Evolutionary conservation across 2,329 filamentous ascomycete species (phyloP), one percentile per base, ranked within the genome.

Genomic region (Diaporthe sp.): DNA sequence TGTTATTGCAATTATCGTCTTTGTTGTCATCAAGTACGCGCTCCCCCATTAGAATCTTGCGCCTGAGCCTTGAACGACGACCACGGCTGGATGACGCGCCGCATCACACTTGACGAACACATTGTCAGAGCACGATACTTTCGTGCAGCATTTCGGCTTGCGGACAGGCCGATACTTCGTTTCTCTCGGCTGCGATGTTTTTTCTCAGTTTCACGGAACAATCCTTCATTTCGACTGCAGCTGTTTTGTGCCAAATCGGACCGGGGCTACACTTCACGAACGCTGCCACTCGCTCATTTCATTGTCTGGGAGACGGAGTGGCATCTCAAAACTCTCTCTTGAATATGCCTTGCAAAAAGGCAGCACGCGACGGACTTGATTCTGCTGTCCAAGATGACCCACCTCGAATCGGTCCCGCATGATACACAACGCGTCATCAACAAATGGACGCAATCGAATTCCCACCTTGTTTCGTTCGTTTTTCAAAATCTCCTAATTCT

Each of bases 1-100:
- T 30, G 54, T 40, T 28, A 38, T 75, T 76, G 77, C 78, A 17
- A 73, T 73, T 10, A 42, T 78, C 40, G 25, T 79, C 10, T 77
- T 77, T 22, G 58, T 77, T 13, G 74, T 79, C 13, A 74, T 80
- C 42, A 73, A 71, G 55, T 71, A 70, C n/a, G n/a, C 42, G 38
- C 15, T n/a, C n/a, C 58, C 35, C 12, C 12, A 58, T 40, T 74
- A 57, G 45, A 15, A 25, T 9, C 19, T 33, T 38, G 33, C 33
- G 25, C 33, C 15, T 19, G n/a, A 30, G 38, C 22, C 25, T 30
- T 30, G 13, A 15, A 35, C 19, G 33, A 19, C n/a, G 10, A 54
- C 33, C 28, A 61, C 17, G 30, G 33, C 3, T 17, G 35, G 9
- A 30, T 40, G 8, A 28, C 64, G n/a, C 35, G 33, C n/a, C 12